Conservation (phyloP, 2,329 filamentous ascomycete species). For the Thelonectria rubi region DNA sequence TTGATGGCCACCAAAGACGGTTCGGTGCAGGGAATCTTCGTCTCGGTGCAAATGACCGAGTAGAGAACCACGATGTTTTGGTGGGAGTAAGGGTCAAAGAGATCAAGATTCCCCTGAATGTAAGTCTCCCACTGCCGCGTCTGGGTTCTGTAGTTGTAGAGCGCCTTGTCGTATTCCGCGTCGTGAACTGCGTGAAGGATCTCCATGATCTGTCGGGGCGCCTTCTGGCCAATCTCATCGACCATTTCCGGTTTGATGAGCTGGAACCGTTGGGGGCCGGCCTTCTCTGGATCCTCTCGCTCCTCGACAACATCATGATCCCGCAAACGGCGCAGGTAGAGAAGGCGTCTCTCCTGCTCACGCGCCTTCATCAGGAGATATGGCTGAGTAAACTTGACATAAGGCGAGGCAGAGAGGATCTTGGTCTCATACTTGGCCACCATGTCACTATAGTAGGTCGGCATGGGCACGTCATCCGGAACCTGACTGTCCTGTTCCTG, state of each 20-base stretch:
- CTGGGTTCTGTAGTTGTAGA: conserved; percentile 93
- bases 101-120: conserved; percentile 83
- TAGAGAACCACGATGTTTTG: conserved; percentile 96
- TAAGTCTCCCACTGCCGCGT: conserved; percentile 97
- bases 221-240: conserved; percentile 80
- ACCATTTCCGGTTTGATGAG: conserved; percentile 97
- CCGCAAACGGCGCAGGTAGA: conserved; percentile 82
- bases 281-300: conserved; percentile 66
- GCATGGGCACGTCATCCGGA: conserved; percentile 82
- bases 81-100: conserved; percentile 95
- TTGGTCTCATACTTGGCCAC: conserved; percentile 93
- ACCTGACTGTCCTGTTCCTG: conserved; percentile 66
- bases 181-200: conserved; percentile 95
- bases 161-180: conserved; percentile 93
- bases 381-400: conserved; percentile 93
- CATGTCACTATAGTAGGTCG: conserved; percentile 94
- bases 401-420: conserved; percentile 92
- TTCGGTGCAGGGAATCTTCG: conserved; percentile 91
- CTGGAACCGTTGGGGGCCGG: conserved; percentile 78
- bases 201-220: conserved; percentile 88
- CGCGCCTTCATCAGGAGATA: conserved; percentile 92
- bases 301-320: conserved; percentile 76
- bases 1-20: conserved; percentile 89
- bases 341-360: conserved; percentile 85
- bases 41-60: conserved; percentile 91